Percentiles rank a stretch among this genome's conserved stretches.
These are phyloP conservation scores for Kodamaea kakaduensis DNA, from an alignment of 805 yeast genomes.

Conservation along the genomic window DNA sequence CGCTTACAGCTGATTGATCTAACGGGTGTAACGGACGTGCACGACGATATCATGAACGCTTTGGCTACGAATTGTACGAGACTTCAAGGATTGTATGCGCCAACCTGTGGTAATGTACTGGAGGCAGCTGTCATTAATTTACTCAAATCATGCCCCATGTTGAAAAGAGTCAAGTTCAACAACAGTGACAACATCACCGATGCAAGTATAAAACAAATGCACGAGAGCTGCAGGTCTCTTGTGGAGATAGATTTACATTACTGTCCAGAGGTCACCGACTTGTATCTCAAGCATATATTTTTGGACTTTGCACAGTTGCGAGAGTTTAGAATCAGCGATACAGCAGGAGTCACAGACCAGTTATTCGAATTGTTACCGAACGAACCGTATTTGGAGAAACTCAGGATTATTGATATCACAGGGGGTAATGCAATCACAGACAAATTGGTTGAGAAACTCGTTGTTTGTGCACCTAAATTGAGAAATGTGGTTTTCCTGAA, in stretches of 20 bases:
- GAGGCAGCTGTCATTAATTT: conserved; percentile 59
- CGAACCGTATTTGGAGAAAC: conserved; percentile 50
- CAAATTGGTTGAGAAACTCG: conserved; percentile 66
- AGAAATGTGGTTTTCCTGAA: conserved; percentile 87
- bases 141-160: conserved; percentile 60
- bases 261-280: conserved; percentile 69
- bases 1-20: conserved; percentile 81
- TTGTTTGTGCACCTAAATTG: conserved; percentile 74
- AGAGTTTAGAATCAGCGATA: conserved; percentile 78
- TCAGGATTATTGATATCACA: conserved; percentile 82
- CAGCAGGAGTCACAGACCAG: conserved; percentile 63
- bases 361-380: conserved; percentile 55
- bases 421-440: conserved; percentile 81
- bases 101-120: conserved; percentile 71
- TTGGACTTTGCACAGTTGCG: conserved; percentile 65
- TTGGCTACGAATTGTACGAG: conserved; percentile 69
- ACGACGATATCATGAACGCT: conserved; percentile 64
- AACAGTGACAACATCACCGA: conserved; percentile 67
- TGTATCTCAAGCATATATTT: conserved; percentile 55
- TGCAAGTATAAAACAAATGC: conserved; percentile 54
- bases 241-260: conserved; percentile 89
- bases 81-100: conserved; percentile 86
- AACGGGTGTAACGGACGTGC: conserved; percentile 64
- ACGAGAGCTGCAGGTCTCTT: conserved; percentile 68
- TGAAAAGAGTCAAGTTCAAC: conserved; percentile 79